Evolutionary conservation across 2,329 filamentous ascomycete species (phyloP), one percentile per base, ranked within the genome.

Genomic region (Colletotrichum australisinense): DNA sequence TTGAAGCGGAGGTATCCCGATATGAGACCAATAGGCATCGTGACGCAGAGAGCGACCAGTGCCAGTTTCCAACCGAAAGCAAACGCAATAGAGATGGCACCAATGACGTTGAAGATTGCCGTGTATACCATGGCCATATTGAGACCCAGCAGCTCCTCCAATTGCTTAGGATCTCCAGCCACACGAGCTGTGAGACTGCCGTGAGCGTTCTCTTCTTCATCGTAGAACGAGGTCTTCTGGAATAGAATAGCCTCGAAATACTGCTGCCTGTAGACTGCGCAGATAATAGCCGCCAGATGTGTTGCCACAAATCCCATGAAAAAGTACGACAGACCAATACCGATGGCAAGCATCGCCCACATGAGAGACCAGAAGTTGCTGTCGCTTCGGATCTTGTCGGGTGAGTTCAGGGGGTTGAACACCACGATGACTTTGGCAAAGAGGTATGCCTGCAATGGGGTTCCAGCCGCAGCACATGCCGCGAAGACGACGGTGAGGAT

Each of bases 61-160:
- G 92, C 90, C 9, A 96, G 85, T 79, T 95, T 95, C 94, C 94
- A 95, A 1, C 92, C 92, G 79, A 93, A 94, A 4, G 88, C 85
- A 77, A 94, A 95, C 1, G 92, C 87, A 64, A 95, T 92, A 56
- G 88, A 84, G 16, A 94, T 82, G 8, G 89, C 90, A 0, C 93
- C 93, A 9, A 90, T 77, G 3, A 95, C 81, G 62, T 89, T 92
- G 78, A 94, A 92, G 26, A 93, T 78, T 9, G 92, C 90, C 24
- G 92, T 89, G 72, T 86, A 86, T 2, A 90, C 87, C 75, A 93
- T 86, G 2, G 90, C 87, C 86, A 93, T 89, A 78, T 93, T 92
- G 58, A 88, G 83, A 5, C 90, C 89, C 77, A 92, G 87, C 6
- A 93, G 84, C 79, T 93, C 89, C 79, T 92, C 89, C 4, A 93